These are phyloP conservation scores for Pestalotiopsis sp. DNA, from an alignment of 2,329 filamentous ascomycete genomes.

Conservation along the genomic window DNA sequence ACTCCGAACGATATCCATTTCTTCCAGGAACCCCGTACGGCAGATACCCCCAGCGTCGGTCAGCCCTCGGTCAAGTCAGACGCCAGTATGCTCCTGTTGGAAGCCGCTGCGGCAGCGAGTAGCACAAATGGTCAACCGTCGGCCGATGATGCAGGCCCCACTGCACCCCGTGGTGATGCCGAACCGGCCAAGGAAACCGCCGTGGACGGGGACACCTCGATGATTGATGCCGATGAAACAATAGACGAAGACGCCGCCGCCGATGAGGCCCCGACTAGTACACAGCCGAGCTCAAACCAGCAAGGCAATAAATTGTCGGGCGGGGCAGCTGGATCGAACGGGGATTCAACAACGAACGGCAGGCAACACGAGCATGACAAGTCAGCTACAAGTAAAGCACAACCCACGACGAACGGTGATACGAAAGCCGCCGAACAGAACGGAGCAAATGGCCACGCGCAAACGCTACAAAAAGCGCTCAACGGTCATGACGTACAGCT, in stretches of 20 bases:
- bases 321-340: neutral
- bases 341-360: neutral
- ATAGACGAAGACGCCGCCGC: slow-evolving; percentile 20
- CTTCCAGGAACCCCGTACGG: slow-evolving; percentile 49
- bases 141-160: slow-evolving; percentile 24
- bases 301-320: neutral
- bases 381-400: neutral
- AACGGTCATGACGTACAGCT: slow-evolving; percentile 19
- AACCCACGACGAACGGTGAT: neutral
- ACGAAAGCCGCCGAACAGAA: slow-evolving; percentile 1
- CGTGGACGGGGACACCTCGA: slow-evolving; percentile 22
- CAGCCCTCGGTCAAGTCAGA: slow-evolving; percentile 25
- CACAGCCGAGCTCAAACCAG: neutral
- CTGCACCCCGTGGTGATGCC: slow-evolving; percentile 14
- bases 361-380: neutral
- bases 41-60: slow-evolving; percentile 19
- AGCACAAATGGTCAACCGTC: slow-evolving; percentile 21
- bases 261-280: slow-evolving; percentile 17
- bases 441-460: neutral
- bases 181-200: slow-evolving; percentile 15
- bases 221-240: slow-evolving; percentile 33
- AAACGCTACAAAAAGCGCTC: slow-evolving; percentile 16
- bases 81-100: slow-evolving; percentile 21
- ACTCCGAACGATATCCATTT: slow-evolving; percentile 58
- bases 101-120: slow-evolving; percentile 21